Conservation (phyloP, 2,329 filamentous ascomycete species). For the Curvularia hawaiiensis region DNA sequence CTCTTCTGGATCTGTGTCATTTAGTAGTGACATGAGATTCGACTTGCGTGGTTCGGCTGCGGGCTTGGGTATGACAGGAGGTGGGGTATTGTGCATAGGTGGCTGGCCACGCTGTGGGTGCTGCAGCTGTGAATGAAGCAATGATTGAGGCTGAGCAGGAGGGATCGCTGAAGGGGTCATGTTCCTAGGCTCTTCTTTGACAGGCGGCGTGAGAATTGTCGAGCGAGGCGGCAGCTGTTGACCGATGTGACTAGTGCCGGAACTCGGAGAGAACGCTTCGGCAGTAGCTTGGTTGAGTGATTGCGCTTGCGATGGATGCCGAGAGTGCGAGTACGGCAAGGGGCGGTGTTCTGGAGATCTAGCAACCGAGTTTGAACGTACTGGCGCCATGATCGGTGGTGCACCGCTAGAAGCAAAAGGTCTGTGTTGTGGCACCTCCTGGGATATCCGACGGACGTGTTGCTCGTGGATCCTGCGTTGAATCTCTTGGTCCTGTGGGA, state of each 20-base stretch:
- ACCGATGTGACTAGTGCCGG: conserved; percentile 21
- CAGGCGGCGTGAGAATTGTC: conserved; percentile 36
- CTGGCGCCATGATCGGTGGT: conserved; percentile 29
- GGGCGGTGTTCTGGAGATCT: conserved; percentile 42
- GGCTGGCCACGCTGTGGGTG: conserved; percentile 30
- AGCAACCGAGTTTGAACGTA: conserved; percentile 31
- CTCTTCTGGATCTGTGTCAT: conserved; percentile 46
- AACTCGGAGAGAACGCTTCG: conserved; percentile 30
- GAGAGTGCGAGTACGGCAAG: conserved; percentile 36
- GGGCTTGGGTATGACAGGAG: conserved; percentile 33
- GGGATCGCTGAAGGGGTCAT: conserved; percentile 26
- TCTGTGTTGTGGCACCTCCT: conserved; percentile 37
- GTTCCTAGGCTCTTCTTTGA: conserved; percentile 43
- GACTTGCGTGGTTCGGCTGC: conserved; percentile 44
- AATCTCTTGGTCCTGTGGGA: conserved; percentile 40
- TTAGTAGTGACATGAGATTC: conserved; percentile 46
- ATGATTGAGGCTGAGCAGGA: conserved; percentile 27
- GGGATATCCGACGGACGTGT: conserved; percentile 36
- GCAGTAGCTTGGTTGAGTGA: conserved; percentile 26
- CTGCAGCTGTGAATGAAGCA: conserved; percentile 28
- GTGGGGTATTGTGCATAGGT: conserved; percentile 24
- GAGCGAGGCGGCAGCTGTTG: conserved; percentile 34
- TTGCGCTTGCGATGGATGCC: conserved; percentile 34
- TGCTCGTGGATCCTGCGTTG: conserved; percentile 37
- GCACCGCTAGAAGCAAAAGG: conserved; percentile 28